Evolutionary conservation across 2,329 filamentous ascomycete genomes (phyloP).

Genomic region (Fusarium subtropicale): DNA sequence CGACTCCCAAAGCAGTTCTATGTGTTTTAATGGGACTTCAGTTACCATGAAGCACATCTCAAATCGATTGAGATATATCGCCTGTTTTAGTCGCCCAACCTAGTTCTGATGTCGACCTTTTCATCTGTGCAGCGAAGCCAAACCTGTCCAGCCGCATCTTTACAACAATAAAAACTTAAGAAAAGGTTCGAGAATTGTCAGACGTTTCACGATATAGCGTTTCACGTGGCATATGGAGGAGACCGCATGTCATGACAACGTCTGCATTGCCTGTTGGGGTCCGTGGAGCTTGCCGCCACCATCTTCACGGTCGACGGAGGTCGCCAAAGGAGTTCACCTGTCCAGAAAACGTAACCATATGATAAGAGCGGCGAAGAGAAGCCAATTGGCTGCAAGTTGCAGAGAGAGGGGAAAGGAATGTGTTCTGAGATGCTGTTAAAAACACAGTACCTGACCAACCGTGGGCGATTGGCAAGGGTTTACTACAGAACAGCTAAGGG

Average conservation of each 20-base stretch:
- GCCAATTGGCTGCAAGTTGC: not conserved
- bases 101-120: not conserved
- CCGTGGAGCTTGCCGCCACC: not conserved
- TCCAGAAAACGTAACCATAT: not conserved
- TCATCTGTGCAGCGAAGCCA: not conserved
- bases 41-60: not conserved
- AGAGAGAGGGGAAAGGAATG: slow-evolving; percentile 3
- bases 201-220: not conserved
- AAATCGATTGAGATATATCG: not conserved
- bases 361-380: not conserved
- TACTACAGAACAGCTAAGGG: not conserved
- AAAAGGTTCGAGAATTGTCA: not conserved
- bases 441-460: not conserved
- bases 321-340: slow-evolving; percentile 21
- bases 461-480: not conserved
- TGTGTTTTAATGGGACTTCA: not conserved
- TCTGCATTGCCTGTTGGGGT: not conserved
- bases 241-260: not conserved
- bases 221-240: not conserved
- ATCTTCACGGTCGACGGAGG: not conserved
- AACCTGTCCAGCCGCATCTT: not conserved
- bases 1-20: not conserved
- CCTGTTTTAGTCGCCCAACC: not conserved
- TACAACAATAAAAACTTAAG: not conserved
- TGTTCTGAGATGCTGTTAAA: slow-evolving; percentile 3